Base-by-base conservation (phyloP, 225 moss, liverwort and hornwort genomes). In the Physcomitrium patens region DNA sequence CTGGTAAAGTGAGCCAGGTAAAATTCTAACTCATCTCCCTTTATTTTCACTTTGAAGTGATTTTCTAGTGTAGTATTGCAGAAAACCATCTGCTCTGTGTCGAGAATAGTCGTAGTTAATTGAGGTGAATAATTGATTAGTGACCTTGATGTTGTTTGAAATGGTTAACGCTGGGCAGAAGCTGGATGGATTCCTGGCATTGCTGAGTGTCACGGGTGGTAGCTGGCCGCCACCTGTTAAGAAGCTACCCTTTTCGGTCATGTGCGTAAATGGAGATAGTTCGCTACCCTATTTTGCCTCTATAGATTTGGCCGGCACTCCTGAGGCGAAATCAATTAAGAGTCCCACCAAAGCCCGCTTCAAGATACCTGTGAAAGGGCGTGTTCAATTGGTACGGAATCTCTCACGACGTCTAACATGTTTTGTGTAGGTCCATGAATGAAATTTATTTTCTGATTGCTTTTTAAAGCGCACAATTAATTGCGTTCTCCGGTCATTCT, bases 191-290 rank as follows among this genome's bases (percentile, higher is more conserved):
- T 99, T 99, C 78, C 76, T 93, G 70, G 97, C 97, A 27, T 76
- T 94, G 78, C 84, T 99, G 68, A 99, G 89, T 76, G 90, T 99
- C 18, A 90, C 93, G 43, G 97, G 97, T 60, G 97, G 94, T 63
- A 85, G 89, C 68, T 92, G 93, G 93, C 89, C 90, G 18, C 83
- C 97, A 37, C 85, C 93, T 11, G 58, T 68, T 41, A 88, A 80
- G 77, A 99, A 85, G 80, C 84, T 99, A 68, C 97, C 97, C 12
- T 99, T 99, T 68, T 82, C 93, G 23, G 97, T 99, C 22, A 91
- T 93, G 17, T 99, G 97, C 69, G 90, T 94, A 18, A 87, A 99
- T 74, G 97, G 97, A 84, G 91, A 99, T 80, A 99, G 93, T 79
- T 93, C 93, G 9, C 89, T 91, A 9, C 81, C 91, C 62, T 99